Base-by-base conservation (phyloP, 305 asterid species). In the Solanum hybrid region DNA sequence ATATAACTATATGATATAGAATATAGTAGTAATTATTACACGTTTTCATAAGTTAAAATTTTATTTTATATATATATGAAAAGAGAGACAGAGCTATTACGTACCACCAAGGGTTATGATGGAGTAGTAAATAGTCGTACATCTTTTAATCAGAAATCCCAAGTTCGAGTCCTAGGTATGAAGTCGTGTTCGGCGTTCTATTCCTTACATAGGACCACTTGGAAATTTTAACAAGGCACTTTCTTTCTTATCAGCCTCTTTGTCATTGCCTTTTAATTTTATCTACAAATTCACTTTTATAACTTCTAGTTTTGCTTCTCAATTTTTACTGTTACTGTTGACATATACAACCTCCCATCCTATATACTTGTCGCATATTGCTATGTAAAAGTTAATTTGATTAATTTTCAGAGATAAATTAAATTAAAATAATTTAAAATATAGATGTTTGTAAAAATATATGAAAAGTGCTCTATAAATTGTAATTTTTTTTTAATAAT, bases 81-180 rank as follows among this genome's bases (percentile, higher is more conserved):
- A 2, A 56, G 69, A 56, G 4, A 56, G 10, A 17, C 2, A 56
- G 2, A 56, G 27, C 2, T 56, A 17, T 15, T 56, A 56, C 24
- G n/a, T 56, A 56, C 27, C 27, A 22, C 2, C 72, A 9, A 66
- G 13, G 29, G 0, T 66, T n/a, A 0, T 56, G 69, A 2, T 17
- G 2, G 2, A 56, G 10, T 56, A 6, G 2, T 56, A 56, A 56
- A 8, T 66, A 69, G 7, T 24, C 2, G 1, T 69, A 6, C 2
- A n/a, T 8, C 5, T 17, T 17, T 69, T n/a, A n/a, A 66, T 66
- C 15, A 66, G 6, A 66, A 0, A 0, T 66, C 0, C 2, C 0
- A 3, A 4, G 0, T 69, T 24, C 6, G 2, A 10, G 2, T 0
- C 1, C 0, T 24, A 2, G 5, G 1, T 69, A 24, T 69, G 3